Conservation (phyloP, 2,329 filamentous ascomycete genomes). For the Cytospora piceicola region DNA sequence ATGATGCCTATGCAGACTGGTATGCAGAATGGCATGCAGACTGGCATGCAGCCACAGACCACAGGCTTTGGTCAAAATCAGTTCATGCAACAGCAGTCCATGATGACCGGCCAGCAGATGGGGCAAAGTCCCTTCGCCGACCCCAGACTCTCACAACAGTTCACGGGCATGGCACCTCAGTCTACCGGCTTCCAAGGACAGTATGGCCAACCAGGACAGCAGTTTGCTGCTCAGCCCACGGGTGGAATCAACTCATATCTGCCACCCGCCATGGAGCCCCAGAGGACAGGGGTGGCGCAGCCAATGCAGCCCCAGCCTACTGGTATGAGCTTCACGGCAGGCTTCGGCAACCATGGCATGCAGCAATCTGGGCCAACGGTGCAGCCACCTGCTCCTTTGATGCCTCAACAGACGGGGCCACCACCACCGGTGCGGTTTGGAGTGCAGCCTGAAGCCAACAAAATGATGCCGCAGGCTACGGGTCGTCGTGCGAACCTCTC, state of each 20-base stretch:
- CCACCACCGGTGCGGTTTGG: constrained; percentile 89
- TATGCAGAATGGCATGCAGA: constrained; percentile 33
- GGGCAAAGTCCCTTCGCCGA: constrained; percentile 48
- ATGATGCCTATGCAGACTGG: constrained; percentile 58
- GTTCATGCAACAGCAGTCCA: constrained; percentile 48
- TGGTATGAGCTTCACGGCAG: constrained; percentile 51
- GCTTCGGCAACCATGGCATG: constrained; percentile 46
- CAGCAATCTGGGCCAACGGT: constrained; percentile 55
- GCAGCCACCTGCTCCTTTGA: constrained; percentile 64
- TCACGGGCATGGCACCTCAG: constrained; percentile 60
- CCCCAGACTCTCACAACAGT: constrained; percentile 45
- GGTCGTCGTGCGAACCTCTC: constrained; percentile 87
- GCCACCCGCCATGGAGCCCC: constrained; percentile 63
- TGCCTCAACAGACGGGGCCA: constrained; percentile 82
- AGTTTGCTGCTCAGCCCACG: constrained; percentile 48
- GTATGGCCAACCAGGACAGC: constrained; percentile 44
- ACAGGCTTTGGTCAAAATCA: constrained; percentile 45
- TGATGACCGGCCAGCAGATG: constrained; percentile 46
- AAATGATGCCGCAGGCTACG: constrained; percentile 82
- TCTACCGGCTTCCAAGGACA: constrained; percentile 61
- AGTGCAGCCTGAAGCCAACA: constrained; percentile 72
- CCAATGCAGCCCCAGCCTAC: constrained; percentile 54
- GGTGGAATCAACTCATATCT: constrained; percentile 61
- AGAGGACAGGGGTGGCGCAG: constrained; percentile 56
- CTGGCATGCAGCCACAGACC: constrained; percentile 44